Base-by-base conservation (phyloP, 148 eudicot species). In the Chenopodium formosanum region DNA sequence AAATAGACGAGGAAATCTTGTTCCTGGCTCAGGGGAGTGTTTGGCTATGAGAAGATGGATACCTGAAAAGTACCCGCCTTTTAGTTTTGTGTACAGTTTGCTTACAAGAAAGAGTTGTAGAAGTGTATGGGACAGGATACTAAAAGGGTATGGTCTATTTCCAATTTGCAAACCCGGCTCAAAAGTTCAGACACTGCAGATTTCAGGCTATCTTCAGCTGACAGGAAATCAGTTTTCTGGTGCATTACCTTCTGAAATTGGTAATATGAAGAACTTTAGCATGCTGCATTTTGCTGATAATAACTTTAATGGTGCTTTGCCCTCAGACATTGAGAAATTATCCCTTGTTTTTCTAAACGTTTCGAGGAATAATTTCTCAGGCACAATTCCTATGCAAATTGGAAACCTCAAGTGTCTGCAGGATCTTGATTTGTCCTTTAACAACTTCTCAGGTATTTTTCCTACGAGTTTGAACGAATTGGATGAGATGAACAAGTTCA, bases 1-100 rank as follows among this genome's bases (percentile, higher is more conserved):
- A 7, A 96, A 96, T 48, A 83, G 91, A 73, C 29, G 80, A 44
- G 82, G 60, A 20, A 82, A 78, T 62, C 73, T 88, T 46, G 40
- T 83, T 14, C 92, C 87, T 4, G 95, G 92, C 37, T 86, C 98
- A 0, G 99, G 99, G 4, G 99, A 94, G 80, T 96, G 99, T 84
- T 79, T 84, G 84, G 88, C 90, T 2, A 88, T 96, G 98, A 91
- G 5, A 82, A 92, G 99, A 83, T 96, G 99, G 99, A 94, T 96
- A 71, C 98, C 98, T 4, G 99, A 94, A 19, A 89, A 90, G 82
- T 96, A 96, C 80, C 94, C 97, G 29, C 99, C 99, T 14, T 96
- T 96, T 83, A 96, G 94, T 82, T 96, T 96, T 84, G 98, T 82
- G 44, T 94, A 90, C 65, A 83, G 79, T 23, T 82, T 96, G 79